Evolutionary conservation across 352 stramenopile genomes (phyloP), one percentile per base, ranked within the genome.

Genomic region (Hyaloperonospora brassicae): DNA sequence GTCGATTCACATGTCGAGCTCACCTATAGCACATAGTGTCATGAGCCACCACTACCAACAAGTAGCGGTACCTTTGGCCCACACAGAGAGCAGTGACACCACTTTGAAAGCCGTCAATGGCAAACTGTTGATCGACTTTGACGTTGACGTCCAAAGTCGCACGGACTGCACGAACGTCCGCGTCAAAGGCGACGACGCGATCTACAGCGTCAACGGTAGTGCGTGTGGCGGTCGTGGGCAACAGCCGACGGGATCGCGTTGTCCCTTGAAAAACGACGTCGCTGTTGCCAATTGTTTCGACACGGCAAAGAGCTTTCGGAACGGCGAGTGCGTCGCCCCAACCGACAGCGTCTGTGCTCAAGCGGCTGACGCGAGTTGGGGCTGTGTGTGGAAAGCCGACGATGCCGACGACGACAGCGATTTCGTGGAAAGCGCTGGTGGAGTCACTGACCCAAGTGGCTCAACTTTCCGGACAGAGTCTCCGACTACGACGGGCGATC

Each of bases 181-280:
- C 30, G 62, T 81, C 21, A 57, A 59, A 36, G 52, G 44, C 8
- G 72, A 79, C 52, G 72, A 79, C 52, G 72, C 70, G 22, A 75
- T 65, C 0, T 79, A 72, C 48, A 72, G 66, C 46, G 54, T 79
- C 27, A 39, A 57, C 41, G 72, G 68, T 5, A 47, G 55, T 1
- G 21, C 73, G 4, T 82, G 72, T 54, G 64, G 55, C 24, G 69
- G 72, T 17, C 45, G 56, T 2, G 72, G 56, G 7, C 31, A 45
- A 1, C 45, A 59, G 17, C 72, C 69, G 1, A 41, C 49, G 27
- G 69, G 72, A 13, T 56, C 38, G 22, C 43, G 27, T 41, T 82
- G 72, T 27, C 72, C 72, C 17, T 35, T 52, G 8, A 64, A 72
- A 31, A 42, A 57, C 23, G 64, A 68, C 13, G 50, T 61, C 11